A percentile compares a stretch with the other conserved stretches of the same genome.
These are phyloP conservation scores for Avena eriantha DNA, from an alignment of 176 grass and related monocot species.

Conservation along the genomic window DNA sequence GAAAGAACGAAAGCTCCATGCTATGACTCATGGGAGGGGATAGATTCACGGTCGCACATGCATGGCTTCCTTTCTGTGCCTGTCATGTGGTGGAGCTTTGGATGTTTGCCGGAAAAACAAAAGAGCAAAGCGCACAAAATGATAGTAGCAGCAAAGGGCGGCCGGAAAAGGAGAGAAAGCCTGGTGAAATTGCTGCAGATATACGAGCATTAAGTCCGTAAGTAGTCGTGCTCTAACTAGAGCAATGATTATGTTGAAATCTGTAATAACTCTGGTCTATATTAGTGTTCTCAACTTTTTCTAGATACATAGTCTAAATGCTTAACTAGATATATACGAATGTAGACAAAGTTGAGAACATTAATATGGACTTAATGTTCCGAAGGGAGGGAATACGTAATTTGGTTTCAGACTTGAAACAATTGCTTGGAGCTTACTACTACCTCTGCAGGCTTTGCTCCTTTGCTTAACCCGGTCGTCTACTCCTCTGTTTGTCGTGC, in stretches of 20 bases:
- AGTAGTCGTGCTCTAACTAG: background rate
- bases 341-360: too few relatives aligned
- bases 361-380: too few relatives aligned
- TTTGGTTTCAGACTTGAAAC: background rate
- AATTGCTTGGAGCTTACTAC: background rate
- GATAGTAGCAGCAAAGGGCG: conserved; percentile 3
- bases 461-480: conserved; percentile 18
- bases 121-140: conserved; percentile 29
- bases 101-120: conserved; percentile 23
- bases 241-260: background rate
- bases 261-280: too few relatives aligned
- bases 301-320: too few relatives aligned
- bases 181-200: background rate
- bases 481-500: background rate
- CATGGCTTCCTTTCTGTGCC: conserved; percentile 26
- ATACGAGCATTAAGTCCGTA: background rate
- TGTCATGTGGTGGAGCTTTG: conserved; percentile 42
- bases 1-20: conserved; percentile 41
- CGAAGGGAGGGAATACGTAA: too few relatives aligned
- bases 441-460: background rate
- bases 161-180: conserved; percentile 20
- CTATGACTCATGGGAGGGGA: background rate
- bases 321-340: too few relatives aligned
- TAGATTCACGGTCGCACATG: conserved; percentile 5
- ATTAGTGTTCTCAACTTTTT: too few relatives aligned